Conservation (phyloP, 257 asterid species). For the Linderniella brevidens region DNA sequence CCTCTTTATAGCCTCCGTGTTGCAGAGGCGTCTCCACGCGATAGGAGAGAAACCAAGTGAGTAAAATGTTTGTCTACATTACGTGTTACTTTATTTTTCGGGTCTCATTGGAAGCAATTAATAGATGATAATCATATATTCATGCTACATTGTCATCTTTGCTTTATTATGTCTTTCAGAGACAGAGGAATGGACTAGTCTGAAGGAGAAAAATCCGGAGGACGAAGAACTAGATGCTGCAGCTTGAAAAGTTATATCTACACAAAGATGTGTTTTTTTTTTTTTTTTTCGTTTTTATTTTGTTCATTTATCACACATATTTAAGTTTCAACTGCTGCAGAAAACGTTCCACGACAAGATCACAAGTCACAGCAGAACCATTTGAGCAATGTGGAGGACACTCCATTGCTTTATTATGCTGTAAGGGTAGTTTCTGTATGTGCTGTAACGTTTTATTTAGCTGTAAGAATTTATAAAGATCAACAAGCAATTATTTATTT, state of each 20-base stretch:
- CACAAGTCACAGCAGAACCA: no score
- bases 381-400: no score
- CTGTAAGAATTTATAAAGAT: no score
- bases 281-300: constrained; percentile 3
- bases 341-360: no score
- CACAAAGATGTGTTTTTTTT: constrained; percentile 8
- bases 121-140: background rate
- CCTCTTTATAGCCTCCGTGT: constrained; percentile 71
- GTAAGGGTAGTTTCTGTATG: no score
- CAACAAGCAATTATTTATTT: no score
- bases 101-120: constrained; percentile 2
- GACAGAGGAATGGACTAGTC: constrained; percentile 49
- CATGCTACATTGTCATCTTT: background rate
- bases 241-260: constrained; percentile 18
- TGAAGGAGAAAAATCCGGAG: constrained; percentile 36
- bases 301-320: no score
- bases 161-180: constrained; percentile 18
- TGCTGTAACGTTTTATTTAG: no score
- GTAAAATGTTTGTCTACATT: background rate
- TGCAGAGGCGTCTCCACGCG: constrained; percentile 61
- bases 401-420: no score
- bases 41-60: constrained; percentile 73
- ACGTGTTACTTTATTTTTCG: constrained; percentile 2
- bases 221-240: constrained; percentile 29
- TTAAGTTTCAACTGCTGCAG: no score